phyloP scores from a whole-genome alignment of 1,284 basidiomycete species.

The Rhodotorula sp. region DNA sequence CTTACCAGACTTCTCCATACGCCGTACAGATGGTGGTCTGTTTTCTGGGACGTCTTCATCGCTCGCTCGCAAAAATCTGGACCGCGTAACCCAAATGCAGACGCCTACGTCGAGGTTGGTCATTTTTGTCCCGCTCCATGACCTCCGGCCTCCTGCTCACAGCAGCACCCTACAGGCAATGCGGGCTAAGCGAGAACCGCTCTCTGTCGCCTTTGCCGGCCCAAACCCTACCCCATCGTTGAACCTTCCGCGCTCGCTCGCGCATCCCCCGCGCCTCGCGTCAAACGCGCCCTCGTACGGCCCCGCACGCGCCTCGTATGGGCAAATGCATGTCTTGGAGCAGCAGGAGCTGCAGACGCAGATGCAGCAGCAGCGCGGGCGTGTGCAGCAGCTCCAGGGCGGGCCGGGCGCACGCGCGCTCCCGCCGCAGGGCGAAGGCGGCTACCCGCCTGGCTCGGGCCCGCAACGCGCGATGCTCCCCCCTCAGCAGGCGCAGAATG shows the following conservation, averaged over 20 bases:
- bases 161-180: conserved; percentile 28
- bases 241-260: conserved; percentile 40
- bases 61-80: conserved; percentile 50
- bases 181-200: conserved; percentile 37
- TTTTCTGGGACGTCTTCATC: conserved; percentile 54
- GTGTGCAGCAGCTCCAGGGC: conserved; percentile 16
- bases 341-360: conserved; percentile 41
- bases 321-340: conserved; percentile 40
- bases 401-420: background rate
- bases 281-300: background rate
- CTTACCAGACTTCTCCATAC: background rate
- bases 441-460: conserved; percentile 9
- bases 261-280: conserved; percentile 25
- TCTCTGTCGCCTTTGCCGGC: conserved; percentile 32
- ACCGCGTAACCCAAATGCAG: conserved; percentile 49
- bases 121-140: background rate
- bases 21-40: conserved; percentile 51
- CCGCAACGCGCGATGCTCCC: background rate
- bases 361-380: conserved; percentile 36
- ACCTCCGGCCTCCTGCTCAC: too few relatives aligned
- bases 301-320: conserved; percentile 19
- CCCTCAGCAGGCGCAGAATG: background rate
- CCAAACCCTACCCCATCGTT: conserved; percentile 16
- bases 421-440: background rate
- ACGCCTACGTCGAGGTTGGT: conserved; percentile 51